Conservation (phyloP, 2,329 filamentous ascomycete genomes). For the Neofusicoccum cordaticola region DNA sequence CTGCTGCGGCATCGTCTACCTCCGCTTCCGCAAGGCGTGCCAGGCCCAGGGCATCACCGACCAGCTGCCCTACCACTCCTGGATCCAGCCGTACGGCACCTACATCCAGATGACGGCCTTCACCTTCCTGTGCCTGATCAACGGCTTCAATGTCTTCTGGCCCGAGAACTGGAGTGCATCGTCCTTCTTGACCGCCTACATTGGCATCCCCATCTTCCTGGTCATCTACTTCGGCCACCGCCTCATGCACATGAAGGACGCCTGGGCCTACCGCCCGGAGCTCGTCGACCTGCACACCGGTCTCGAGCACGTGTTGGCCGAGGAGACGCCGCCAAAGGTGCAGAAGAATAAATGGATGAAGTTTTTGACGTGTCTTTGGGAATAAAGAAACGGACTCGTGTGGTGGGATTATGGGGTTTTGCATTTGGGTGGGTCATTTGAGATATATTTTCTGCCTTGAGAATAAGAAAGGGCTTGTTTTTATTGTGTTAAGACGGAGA, state of each 20-base stretch:
- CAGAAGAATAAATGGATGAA: slow-evolving; percentile 25
- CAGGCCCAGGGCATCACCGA: slow-evolving; percentile 48
- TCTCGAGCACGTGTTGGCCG: slow-evolving; percentile 28
- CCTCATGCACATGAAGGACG: slow-evolving; percentile 46
- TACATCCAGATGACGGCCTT: slow-evolving; percentile 60
- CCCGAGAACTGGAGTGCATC: slow-evolving; percentile 60
- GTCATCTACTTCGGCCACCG: slow-evolving; percentile 54
- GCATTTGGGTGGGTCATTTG: too few relatives aligned
- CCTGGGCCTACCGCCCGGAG: slow-evolving; percentile 49
- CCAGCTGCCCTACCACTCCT: slow-evolving; percentile 53
- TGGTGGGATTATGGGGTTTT: too few relatives aligned
- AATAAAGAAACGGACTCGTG: slow-evolving; percentile 15
- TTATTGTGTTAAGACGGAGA: too few relatives aligned
- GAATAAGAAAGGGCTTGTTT: too few relatives aligned
- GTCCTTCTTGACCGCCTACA: slow-evolving; percentile 65
- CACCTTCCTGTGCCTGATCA: slow-evolving; percentile 64
- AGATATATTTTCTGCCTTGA: too few relatives aligned
- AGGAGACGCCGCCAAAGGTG: slow-evolving; percentile 31
- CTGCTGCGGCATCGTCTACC: slow-evolving; percentile 54
- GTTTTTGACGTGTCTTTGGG: slow-evolving; percentile 27
- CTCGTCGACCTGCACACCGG: slow-evolving; percentile 54
- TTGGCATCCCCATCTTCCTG: slow-evolving; percentile 61
- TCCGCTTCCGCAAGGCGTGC: slow-evolving; percentile 61
- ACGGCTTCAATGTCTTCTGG: slow-evolving; percentile 74
- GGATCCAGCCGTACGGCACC: slow-evolving; percentile 62